phyloP scores from a whole-genome alignment of 345 rosid species.

The Cochlearia excelsa region DNA sequence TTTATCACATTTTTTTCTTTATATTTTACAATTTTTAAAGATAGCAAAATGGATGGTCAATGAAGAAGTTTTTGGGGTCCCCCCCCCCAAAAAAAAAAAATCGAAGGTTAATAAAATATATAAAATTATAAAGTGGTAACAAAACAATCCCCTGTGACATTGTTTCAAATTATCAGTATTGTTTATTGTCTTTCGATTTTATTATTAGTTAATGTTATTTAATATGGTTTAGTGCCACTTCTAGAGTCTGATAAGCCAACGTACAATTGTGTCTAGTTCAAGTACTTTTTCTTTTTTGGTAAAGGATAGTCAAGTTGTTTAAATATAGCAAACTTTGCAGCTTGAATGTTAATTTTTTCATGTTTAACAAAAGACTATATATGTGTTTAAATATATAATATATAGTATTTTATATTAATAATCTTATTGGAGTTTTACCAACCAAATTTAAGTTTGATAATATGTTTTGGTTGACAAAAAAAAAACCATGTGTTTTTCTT shows the following conservation, averaged over 20 bases:
- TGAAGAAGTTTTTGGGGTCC: constrained; percentile 29
- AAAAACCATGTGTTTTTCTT: no score
- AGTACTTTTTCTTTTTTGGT: background rate
- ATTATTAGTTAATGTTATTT: background rate
- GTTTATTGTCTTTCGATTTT: constrained; percentile 20
- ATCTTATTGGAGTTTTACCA: no score
- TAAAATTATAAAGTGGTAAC: constrained; percentile 28
- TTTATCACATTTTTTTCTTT: no score
- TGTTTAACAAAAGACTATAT: background rate
- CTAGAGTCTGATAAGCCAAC: constrained; percentile 24
- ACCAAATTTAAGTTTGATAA: background rate
- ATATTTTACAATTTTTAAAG: no score
- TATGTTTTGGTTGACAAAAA: background rate
- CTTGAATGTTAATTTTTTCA: background rate
- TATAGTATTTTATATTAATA: no score
- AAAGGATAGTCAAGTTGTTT: constrained; percentile 6
- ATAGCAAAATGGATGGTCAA: constrained; percentile 30
- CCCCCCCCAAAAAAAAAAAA: constrained; percentile 22
- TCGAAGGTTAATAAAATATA: constrained; percentile 11
- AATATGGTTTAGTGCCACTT: constrained; percentile 15
- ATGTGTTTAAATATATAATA: no score
- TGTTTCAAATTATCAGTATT: constrained; percentile 14
- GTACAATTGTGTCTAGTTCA: background rate
- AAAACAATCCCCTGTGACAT: constrained; percentile 18
- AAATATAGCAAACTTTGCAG: background rate